A percentile compares a stretch with the other conserved stretches of the same genome.
Conservation (phyloP, 2,329 filamentous ascomycete species). For the Talaromyces sp. region DNA sequence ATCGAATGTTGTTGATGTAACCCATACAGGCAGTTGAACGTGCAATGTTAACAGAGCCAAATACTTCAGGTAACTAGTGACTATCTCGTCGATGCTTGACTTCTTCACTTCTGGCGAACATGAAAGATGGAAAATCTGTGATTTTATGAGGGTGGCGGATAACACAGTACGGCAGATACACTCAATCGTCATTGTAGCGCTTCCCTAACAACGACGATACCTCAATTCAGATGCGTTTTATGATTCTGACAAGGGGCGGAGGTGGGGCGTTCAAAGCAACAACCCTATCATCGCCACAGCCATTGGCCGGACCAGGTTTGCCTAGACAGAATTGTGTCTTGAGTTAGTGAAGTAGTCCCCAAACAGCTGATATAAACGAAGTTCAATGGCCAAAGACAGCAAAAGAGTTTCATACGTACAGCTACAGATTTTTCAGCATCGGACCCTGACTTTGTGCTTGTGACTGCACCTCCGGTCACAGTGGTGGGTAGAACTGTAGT, state of each 20-base stretch:
- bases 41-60: background rate
- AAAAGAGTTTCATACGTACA: background rate
- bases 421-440: background rate
- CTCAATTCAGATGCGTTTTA: background rate
- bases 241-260: background rate
- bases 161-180: background rate
- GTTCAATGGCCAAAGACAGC: background rate
- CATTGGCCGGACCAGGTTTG: background rate
- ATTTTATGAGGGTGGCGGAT: too few species aligned
- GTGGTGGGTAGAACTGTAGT: background rate
- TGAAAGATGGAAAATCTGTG: too few species aligned
- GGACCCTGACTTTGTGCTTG: constrained; percentile 2
- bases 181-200: background rate
- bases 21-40: too few species aligned
- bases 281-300: constrained; percentile 3
- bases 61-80: background rate
- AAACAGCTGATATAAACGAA: background rate
- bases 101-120: background rate
- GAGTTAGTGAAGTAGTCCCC: background rate
- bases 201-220: background rate
- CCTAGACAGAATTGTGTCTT: background rate
- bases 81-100: background rate
- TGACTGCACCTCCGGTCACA: background rate
- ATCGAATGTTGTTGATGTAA: too few species aligned
- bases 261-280: background rate